phyloP scores from a whole-genome alignment of 192 early-diverging fungal species.

The Podila verticillata region DNA sequence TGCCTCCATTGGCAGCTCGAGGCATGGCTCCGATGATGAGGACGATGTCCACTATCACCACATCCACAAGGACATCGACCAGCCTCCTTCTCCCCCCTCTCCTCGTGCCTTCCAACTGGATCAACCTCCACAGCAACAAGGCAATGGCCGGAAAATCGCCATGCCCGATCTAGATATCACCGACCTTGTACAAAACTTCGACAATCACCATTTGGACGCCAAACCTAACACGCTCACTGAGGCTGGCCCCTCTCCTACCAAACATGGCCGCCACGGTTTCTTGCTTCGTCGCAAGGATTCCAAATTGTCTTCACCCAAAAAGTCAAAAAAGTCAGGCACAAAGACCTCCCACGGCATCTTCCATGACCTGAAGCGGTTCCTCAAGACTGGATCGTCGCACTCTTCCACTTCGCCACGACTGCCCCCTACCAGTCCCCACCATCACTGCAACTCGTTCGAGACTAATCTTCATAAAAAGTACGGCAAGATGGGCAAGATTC shows the following conservation, averaged over 20 bases:
- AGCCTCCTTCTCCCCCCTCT: neutral
- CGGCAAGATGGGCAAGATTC: constrained; percentile 68
- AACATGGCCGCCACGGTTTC: neutral
- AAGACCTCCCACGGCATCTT: constrained; percentile 51
- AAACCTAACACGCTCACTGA: neutral
- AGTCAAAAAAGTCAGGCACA: constrained; percentile 10
- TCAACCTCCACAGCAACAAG: constrained; percentile 19
- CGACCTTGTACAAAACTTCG: neutral
- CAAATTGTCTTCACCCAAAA: neutral
- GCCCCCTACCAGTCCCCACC: neutral
- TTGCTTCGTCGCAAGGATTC: constrained; percentile 15
- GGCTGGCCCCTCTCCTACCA: neutral
- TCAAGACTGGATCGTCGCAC: constrained; percentile 32
- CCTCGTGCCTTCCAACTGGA: constrained; percentile 10
- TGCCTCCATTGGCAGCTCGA: constrained; percentile 21
- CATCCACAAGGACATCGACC: neutral
- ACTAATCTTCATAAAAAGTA: constrained; percentile 57
- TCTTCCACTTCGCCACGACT: neutral
- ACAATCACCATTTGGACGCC: neutral
- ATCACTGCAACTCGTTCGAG: constrained; percentile 28
- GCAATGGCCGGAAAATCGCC: neutral
- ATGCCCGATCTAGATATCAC: neutral
- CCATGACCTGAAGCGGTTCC: constrained; percentile 63
- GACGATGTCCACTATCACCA: constrained; percentile 1
- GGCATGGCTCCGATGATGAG: constrained; percentile 35